These are phyloP conservation scores for Malania oleifera DNA, from an alignment of 164 flowering plant genomes.

Conservation along the genomic window DNA sequence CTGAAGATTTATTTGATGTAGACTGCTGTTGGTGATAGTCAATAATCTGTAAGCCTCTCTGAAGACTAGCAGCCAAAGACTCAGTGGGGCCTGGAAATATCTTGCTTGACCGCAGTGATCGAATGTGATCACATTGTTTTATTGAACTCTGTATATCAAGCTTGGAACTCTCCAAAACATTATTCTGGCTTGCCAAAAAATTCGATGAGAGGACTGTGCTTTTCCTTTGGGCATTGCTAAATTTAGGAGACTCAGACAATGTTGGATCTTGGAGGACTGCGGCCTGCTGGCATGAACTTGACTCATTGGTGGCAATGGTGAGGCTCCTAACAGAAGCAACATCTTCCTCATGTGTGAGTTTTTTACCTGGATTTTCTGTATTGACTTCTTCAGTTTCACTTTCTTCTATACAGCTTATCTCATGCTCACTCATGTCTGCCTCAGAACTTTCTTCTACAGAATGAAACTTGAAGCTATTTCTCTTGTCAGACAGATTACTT, in stretches of 20 bases:
- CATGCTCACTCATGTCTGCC: conserved; percentile 48
- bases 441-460: conserved; percentile 51
- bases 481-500: conserved; percentile 25
- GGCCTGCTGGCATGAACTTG: conserved; percentile 26
- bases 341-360: conserved; percentile 10
- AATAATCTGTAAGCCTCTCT: conserved; percentile 83
- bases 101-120: conserved; percentile 60
- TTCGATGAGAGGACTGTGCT: conserved; percentile 31
- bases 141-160: conserved; percentile 33
- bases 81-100: conserved; percentile 59
- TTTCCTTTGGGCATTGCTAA: conserved; percentile 44
- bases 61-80: conserved; percentile 89
- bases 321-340: conserved; percentile 9
- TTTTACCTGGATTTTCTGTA: conserved; percentile 15
- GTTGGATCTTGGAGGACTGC: conserved; percentile 59
- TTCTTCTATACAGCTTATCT: conserved; percentile 35
- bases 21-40: conserved; percentile 70
- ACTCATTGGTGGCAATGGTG: conserved; percentile 2
- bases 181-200: conserved; percentile 24
- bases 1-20: conserved; percentile 41
- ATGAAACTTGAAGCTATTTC: conserved; percentile 31
- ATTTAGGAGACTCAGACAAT: conserved; percentile 84
- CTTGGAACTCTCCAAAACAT: conserved; percentile 29
- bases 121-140: conserved; percentile 34
- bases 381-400: conserved; percentile 36